phyloP scores from a whole-genome alignment of 305 asterid species.

The Striga hermonthica region DNA sequence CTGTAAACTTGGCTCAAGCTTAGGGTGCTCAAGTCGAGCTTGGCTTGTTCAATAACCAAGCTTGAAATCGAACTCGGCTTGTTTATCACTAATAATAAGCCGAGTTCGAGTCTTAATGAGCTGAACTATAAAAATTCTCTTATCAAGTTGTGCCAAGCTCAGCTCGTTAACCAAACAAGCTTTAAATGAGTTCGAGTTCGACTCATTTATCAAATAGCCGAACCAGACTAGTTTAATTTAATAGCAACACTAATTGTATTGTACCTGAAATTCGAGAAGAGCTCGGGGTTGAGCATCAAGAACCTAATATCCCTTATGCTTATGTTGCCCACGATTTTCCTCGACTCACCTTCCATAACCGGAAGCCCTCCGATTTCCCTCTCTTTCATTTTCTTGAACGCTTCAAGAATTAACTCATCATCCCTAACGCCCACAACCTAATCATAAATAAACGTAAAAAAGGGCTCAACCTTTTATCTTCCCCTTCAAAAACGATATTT shows the following conservation, averaged over 20 bases:
- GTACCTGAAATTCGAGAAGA: slow-evolving; percentile 69
- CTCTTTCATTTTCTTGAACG: slow-evolving; percentile 85
- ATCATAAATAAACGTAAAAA: neutral
- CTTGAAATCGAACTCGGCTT: no score
- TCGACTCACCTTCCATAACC: slow-evolving; percentile 50
- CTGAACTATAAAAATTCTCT: no score
- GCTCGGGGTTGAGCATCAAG: slow-evolving; percentile 74
- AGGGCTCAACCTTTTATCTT: neutral
- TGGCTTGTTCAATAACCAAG: no score
- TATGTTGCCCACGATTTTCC: slow-evolving; percentile 57
- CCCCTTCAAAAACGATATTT: neutral
- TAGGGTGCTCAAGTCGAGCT: no score
- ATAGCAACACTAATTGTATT: neutral
- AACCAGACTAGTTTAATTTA: no score
- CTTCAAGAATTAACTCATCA: slow-evolving; percentile 64
- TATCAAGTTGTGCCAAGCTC: neutral
- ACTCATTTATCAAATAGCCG: neutral
- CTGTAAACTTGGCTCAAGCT: no score
- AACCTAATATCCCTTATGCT: slow-evolving; percentile 86
- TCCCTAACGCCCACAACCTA: slow-evolving; percentile 60
- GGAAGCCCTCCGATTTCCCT: slow-evolving; percentile 82
- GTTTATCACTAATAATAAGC: no score
- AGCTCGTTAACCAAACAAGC: neutral
- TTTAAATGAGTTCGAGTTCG: no score
- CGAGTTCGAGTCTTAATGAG: neutral